Percentiles rank a stretch among this genome's conserved stretches.
Evolutionary conservation across 2,329 filamentous ascomycete genomes (phyloP).

Genomic region (Endothia cerciana): DNA sequence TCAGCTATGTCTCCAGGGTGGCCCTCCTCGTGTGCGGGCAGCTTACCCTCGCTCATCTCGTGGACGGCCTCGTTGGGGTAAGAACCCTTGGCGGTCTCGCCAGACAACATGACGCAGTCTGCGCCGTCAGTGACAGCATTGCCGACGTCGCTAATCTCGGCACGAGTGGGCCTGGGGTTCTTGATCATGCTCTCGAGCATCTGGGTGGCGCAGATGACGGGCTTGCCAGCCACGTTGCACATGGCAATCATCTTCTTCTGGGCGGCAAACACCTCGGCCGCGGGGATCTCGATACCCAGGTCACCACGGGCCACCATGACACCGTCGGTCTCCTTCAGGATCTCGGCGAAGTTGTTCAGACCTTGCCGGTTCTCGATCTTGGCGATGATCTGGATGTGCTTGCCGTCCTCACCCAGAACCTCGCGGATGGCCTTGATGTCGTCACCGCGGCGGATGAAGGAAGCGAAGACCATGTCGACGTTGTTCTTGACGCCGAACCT

Average conservation of each 20-base stretch:
- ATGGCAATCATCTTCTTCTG: slow-evolving; percentile 99
- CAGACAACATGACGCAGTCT: slow-evolving; percentile 99
- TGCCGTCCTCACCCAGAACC: slow-evolving; percentile 87
- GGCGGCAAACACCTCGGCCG: slow-evolving; percentile 96
- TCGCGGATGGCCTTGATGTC: slow-evolving; percentile 93
- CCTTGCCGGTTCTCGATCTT: slow-evolving; percentile 99
- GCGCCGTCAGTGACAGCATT: slow-evolving; percentile 97
- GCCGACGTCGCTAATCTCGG: slow-evolving; percentile 97
- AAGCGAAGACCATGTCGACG: slow-evolving; percentile 99
- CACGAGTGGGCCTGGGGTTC: slow-evolving; percentile 96
- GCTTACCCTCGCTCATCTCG: slow-evolving; percentile 88
- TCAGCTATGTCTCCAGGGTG: neutral
- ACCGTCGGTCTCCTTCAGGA: slow-evolving; percentile 93
- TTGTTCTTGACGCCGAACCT: slow-evolving; percentile 97
- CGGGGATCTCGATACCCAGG: slow-evolving; percentile 96
- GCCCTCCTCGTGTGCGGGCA: too few species aligned
- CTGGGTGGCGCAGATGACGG: slow-evolving; percentile 97
- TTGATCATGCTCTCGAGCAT: slow-evolving; percentile 99
- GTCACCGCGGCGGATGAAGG: slow-evolving; percentile 92
- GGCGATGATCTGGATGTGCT: slow-evolving; percentile 98
- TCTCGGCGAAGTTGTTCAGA: slow-evolving; percentile 99
- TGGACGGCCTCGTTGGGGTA: slow-evolving; percentile 91
- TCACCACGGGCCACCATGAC: slow-evolving; percentile 99
- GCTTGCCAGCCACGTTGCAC: slow-evolving; percentile 99
- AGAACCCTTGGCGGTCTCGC: slow-evolving; percentile 96